Percentiles rank a stretch among this genome's conserved stretches.
phyloP scores from a whole-genome alignment of 2,329 filamentous ascomycete genomes.

The Cucurbitaria berberidis region DNA sequence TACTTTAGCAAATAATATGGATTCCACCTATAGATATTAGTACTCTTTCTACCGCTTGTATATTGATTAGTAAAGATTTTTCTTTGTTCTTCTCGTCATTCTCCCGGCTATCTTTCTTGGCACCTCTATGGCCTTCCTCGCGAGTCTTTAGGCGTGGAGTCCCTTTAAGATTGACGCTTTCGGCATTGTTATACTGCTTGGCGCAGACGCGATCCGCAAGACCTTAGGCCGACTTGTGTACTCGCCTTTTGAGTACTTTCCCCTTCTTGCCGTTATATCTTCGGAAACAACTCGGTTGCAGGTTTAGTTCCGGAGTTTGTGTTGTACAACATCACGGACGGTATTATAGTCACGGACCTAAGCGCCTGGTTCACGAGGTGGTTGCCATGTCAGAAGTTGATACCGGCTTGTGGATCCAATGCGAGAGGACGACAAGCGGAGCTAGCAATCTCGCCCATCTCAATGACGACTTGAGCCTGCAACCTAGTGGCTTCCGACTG shows the following conservation, averaged over 20 bases:
- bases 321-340: slow-evolving; percentile 9
- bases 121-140: too few relatives aligned
- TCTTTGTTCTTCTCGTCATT: too few relatives aligned
- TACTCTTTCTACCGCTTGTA: too few relatives aligned
- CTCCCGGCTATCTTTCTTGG: too few relatives aligned
- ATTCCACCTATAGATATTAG: too few relatives aligned
- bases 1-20: too few relatives aligned
- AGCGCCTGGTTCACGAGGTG: slow-evolving; percentile 11
- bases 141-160: neutral
- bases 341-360: slow-evolving; percentile 6
- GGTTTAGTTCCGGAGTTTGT: slow-evolving; percentile 4
- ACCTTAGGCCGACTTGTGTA: neutral
- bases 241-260: neutral
- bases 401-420: too few relatives aligned
- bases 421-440: neutral
- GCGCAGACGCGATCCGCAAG: neutral
- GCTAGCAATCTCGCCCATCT: neutral
- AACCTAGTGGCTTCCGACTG: neutral
- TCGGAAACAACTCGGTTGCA: slow-evolving; percentile 3
- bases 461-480: neutral
- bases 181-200: neutral
- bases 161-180: neutral
- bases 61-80: too few relatives aligned
- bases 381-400: slow-evolving; percentile 3
- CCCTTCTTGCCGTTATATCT: slow-evolving; percentile 2